These are phyloP conservation scores for Coelastrella sp. DNA, from an alignment of 139 green algal species.

Conservation along the genomic window DNA sequence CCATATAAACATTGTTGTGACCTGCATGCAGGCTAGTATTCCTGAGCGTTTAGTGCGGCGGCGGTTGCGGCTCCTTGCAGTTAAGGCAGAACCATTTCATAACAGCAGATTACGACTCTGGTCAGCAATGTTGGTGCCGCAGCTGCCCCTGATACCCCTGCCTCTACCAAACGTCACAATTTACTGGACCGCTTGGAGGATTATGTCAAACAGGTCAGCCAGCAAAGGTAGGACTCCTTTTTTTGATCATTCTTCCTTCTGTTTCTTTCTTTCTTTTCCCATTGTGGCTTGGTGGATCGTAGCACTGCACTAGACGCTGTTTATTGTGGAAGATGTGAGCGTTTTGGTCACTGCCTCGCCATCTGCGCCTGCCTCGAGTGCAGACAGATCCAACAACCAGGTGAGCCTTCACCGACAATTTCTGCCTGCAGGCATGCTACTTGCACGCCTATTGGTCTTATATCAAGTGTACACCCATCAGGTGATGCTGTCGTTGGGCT, in stretches of 20 bases:
- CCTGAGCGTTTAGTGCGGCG: conserved; percentile 66
- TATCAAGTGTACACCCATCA: neutral
- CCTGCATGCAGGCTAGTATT: conserved; percentile 55
- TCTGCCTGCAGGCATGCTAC: too few species aligned
- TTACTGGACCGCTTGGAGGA: conserved; percentile 79
- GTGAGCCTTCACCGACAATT: too few species aligned
- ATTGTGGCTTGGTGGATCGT: too few species aligned
- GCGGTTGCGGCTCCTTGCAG: conserved; percentile 65
- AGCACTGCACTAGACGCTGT: too few species aligned
- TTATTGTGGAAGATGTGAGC: too few species aligned
- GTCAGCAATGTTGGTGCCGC: conserved; percentile 52
- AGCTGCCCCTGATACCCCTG: conserved; percentile 47
- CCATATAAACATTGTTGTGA: neutral
- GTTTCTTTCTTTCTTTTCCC: neutral
- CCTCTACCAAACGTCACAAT: conserved; percentile 81
- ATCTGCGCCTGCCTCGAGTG: too few species aligned
- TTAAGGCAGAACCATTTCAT: conserved; percentile 51
- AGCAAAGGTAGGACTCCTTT: neutral
- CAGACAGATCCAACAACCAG: too few species aligned
- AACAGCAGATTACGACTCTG: conserved; percentile 51
- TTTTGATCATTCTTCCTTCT: neutral
- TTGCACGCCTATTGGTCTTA: too few species aligned
- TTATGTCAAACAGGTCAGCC: conserved; percentile 69
- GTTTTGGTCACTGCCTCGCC: too few species aligned
- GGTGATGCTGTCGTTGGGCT: neutral